phyloP scores from a whole-genome alignment of 352 stramenopile species.

The Phytopythium vexans region DNA sequence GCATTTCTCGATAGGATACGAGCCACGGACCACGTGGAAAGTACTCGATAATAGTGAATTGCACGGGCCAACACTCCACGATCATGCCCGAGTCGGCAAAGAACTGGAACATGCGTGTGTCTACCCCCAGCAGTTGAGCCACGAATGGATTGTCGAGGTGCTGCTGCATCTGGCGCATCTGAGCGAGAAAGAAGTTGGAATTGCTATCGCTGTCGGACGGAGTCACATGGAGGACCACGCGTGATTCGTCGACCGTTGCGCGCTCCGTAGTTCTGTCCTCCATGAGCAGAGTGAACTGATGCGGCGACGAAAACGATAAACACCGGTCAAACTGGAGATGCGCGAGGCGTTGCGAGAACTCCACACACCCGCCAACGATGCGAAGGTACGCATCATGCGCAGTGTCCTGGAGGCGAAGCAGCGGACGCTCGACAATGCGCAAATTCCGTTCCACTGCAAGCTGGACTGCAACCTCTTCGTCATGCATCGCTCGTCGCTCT shows the following conservation, averaged over 20 bases:
- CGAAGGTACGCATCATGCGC: constrained; percentile 46
- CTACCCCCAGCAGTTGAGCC: constrained; percentile 14
- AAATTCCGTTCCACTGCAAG: constrained; percentile 47
- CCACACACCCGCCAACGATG: constrained; percentile 49
- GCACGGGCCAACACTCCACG: constrained; percentile 53
- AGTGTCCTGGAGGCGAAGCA: constrained; percentile 45
- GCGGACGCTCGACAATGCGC: constrained; percentile 32
- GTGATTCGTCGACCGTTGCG: too few species aligned
- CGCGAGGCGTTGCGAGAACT: constrained; percentile 39
- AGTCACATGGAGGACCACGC: too few species aligned
- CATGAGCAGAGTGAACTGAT: constrained; percentile 38
- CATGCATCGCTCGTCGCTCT: constrained; percentile 38
- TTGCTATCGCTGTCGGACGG: constrained; percentile 25
- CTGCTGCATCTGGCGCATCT: constrained; percentile 33
- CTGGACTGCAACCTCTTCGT: constrained; percentile 40
- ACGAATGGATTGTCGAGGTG: constrained; percentile 40
- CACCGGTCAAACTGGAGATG: constrained; percentile 48
- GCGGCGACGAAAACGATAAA: constrained; percentile 28
- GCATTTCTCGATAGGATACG: constrained; percentile 21
- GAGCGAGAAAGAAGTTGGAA: constrained; percentile 18
- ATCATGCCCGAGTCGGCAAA: constrained; percentile 62
- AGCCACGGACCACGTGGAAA: constrained; percentile 38
- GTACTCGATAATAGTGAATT: constrained; percentile 50
- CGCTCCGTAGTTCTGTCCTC: constrained; percentile 10
- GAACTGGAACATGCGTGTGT: constrained; percentile 58